Evolutionary conservation across 441 rosid species (phyloP).

Genomic region (Raphanus hybrid): DNA sequence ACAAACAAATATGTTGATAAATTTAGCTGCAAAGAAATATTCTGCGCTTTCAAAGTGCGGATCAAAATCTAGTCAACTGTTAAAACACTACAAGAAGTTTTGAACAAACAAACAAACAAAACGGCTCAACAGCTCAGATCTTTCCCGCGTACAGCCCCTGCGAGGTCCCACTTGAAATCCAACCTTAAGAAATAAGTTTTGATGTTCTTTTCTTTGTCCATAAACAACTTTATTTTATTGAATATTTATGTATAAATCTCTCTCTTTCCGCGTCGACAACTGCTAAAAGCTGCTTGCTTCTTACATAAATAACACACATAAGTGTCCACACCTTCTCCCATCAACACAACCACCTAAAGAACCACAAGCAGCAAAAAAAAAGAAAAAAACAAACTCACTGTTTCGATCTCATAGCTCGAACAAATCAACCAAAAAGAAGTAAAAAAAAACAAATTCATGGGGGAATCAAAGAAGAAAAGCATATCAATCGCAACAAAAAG

Average conservation of each 20-base stretch:
- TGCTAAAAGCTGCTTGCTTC: constrained; percentile 22
- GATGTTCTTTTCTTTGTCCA: background rate
- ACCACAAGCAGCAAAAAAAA: background rate
- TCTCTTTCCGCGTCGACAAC: constrained; percentile 37
- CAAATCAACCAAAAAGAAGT: background rate
- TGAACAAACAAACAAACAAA: constrained; percentile 14
- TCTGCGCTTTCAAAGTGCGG: too few species aligned
- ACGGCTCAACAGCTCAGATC: constrained; percentile 44
- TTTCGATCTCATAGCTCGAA: background rate
- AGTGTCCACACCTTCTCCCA: constrained; percentile 24
- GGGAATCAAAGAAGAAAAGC: constrained; percentile 45
- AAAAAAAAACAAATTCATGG: background rate
- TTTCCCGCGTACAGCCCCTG: constrained; percentile 39
- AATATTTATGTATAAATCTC: constrained; percentile 6
- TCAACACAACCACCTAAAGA: constrained; percentile 28
- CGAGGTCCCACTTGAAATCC: constrained; percentile 23
- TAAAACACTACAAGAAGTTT: background rate
- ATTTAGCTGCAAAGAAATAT: too few species aligned
- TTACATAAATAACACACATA: background rate
- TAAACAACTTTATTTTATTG: constrained; percentile 6
- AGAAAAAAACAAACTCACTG: background rate
- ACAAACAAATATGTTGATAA: too few species aligned
- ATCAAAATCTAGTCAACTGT: background rate
- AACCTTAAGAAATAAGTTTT: constrained; percentile 6
- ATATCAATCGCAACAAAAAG: constrained; percentile 33